Percentiles rank a stretch among this genome's conserved stretches.
phyloP scores from a whole-genome alignment of 345 rosid genomes.

The Salix exigua region DNA sequence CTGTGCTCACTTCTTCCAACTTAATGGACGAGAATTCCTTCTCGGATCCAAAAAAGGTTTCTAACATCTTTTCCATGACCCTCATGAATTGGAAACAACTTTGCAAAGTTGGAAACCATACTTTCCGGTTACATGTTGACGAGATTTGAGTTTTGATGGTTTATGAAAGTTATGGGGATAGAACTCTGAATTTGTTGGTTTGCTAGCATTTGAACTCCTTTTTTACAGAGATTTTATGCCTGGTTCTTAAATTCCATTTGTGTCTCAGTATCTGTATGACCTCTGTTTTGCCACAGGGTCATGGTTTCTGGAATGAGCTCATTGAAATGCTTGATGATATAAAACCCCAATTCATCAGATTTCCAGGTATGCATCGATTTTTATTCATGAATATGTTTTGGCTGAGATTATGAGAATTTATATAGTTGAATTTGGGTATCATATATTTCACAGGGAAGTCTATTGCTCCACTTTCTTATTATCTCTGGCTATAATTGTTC shows the following conservation, averaged over 20 bases:
- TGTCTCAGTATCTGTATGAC: background rate
- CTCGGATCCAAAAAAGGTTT: slow-evolving; percentile 60
- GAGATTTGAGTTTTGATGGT: background rate
- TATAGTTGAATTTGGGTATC: background rate
- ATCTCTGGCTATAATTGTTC: background rate
- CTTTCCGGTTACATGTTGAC: background rate
- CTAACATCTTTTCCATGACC: background rate
- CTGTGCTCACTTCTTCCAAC: slow-evolving; percentile 54
- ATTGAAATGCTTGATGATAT: slow-evolving; percentile 60
- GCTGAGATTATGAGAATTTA: background rate
- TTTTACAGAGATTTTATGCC: background rate
- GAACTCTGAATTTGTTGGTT: slow-evolving; percentile 1
- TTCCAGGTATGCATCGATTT: slow-evolving; percentile 54
- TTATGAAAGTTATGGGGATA: background rate
- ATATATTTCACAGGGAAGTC: background rate
- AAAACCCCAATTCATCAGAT: slow-evolving; percentile 84
- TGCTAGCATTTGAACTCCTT: background rate
- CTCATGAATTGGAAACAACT: background rate
- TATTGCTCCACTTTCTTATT: background rate
- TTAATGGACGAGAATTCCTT: slow-evolving; percentile 88
- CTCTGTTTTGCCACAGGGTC: slow-evolving; percentile 56
- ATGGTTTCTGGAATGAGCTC: slow-evolving; percentile 87
- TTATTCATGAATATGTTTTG: background rate
- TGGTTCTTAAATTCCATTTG: background rate
- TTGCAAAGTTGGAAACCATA: background rate